Percentiles rank a stretch among this genome's conserved stretches.
Conservation (phyloP, 1,139 yeast genomes). For the Scheffersomyces illinoinensis region DNA sequence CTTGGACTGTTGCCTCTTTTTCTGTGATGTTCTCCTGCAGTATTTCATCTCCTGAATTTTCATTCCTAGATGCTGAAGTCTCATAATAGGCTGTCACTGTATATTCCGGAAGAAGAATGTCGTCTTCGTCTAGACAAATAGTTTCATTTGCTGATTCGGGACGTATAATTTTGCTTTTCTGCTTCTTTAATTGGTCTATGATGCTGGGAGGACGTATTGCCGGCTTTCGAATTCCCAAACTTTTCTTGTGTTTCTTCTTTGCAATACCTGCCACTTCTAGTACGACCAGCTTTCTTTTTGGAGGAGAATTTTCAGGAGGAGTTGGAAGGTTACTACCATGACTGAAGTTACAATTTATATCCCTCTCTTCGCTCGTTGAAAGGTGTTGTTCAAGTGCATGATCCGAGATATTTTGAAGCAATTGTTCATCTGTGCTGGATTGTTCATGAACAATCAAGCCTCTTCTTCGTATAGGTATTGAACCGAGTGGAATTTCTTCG, state of each 20-base stretch:
- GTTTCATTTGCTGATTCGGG: neutral
- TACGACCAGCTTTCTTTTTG: neutral
- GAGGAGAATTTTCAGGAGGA: neutral
- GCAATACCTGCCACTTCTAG: neutral
- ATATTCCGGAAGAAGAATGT: neutral
- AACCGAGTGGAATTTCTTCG: slow-evolving; percentile 3
- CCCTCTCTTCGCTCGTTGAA: neutral
- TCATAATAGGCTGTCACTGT: neutral
- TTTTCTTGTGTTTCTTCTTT: neutral
- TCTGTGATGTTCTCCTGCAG: neutral
- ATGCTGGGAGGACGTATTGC: neutral
- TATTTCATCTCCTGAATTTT: neutral
- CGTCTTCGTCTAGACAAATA: neutral
- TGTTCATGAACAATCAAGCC: neutral
- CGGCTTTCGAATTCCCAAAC: neutral
- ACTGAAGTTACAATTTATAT: neutral
- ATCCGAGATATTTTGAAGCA: neutral
- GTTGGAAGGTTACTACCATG: neutral
- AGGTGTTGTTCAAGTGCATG: neutral
- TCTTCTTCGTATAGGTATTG: slow-evolving; percentile 1
- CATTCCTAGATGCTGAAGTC: neutral
- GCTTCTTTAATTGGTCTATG: neutral
- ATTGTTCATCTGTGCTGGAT: neutral
- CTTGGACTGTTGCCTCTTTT: neutral
- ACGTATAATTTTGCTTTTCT: neutral